phyloP scores from a whole-genome alignment of 179 eudicot genomes.

The Corrigiola litoralis region DNA sequence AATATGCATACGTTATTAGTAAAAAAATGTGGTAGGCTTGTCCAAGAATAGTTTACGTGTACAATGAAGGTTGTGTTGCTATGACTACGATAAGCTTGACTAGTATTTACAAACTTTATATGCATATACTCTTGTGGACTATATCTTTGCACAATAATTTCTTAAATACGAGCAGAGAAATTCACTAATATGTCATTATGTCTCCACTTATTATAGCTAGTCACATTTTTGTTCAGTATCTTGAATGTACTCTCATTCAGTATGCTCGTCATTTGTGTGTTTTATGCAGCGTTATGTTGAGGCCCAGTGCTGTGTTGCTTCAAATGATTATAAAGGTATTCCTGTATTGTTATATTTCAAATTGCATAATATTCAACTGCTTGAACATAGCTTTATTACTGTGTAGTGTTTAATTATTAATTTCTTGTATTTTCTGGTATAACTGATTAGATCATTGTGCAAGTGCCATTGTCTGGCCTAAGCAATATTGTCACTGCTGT shows the following conservation, averaged over 20 bases:
- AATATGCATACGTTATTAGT: no score
- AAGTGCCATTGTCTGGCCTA: no score
- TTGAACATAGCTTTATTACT: background rate
- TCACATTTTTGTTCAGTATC: background rate
- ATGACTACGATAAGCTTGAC: no score
- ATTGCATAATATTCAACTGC: background rate
- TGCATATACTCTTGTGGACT: background rate
- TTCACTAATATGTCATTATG: background rate
- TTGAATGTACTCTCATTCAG: background rate
- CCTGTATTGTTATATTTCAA: background rate
- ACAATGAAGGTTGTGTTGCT: no score
- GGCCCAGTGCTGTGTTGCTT: slow-evolving; percentile 87
- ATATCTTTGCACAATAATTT: background rate
- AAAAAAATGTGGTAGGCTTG: no score
- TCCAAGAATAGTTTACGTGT: no score
- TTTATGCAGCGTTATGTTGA: slow-evolving; percentile 84
- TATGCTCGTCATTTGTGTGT: slow-evolving; percentile 19
- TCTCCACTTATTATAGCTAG: background rate
- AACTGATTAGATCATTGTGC: no score
- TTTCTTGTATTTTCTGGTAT: background rate
- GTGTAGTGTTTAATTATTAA: background rate
- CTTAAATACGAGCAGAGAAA: background rate
- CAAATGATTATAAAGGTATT: slow-evolving; percentile 88
- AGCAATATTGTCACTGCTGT: background rate
- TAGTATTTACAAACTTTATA: no score